Percentiles rank a stretch among this genome's conserved stretches.
Conservation (phyloP, 805 yeast species). For the Saturnispora silvae region DNA sequence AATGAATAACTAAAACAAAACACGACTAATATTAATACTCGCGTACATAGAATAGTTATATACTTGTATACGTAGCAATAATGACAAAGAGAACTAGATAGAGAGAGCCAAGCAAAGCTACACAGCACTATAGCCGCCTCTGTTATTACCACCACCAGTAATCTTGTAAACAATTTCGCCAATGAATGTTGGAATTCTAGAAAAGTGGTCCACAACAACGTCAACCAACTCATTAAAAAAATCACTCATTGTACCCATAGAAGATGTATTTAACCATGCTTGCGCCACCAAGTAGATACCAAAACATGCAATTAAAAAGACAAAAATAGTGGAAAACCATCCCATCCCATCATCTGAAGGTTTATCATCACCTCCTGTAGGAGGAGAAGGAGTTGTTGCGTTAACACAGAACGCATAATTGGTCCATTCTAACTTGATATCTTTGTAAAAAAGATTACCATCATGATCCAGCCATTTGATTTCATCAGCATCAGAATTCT, state of each 20-base stretch:
- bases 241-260: constrained; percentile 60
- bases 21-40: no score
- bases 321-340: constrained; percentile 73
- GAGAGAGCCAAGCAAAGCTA: no score
- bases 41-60: no score
- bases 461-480: constrained; percentile 6
- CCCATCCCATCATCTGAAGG: constrained; percentile 48
- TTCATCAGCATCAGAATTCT: constrained; percentile 16
- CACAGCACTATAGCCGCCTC: constrained; percentile 94
- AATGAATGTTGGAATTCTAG: constrained; percentile 53
- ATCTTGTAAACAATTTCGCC: constrained; percentile 60
- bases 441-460: constrained; percentile 1
- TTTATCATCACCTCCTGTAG: constrained; percentile 13
- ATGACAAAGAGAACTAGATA: no score
- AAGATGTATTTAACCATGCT: constrained; percentile 59
- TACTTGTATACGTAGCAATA: no score
- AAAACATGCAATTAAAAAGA: constrained; percentile 56
- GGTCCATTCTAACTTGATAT: constrained; percentile 15
- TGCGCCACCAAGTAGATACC: constrained; percentile 64
- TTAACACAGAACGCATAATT: constrained; percentile 11
- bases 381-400: constrained; percentile 13
- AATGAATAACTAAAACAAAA: constrained; percentile 1
- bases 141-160: constrained; percentile 47
- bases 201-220: constrained; percentile 44
- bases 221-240: constrained; percentile 66